These are phyloP conservation scores for Coemansia furcata DNA, from an alignment of 192 early-diverging fungal genomes.

Conservation along the genomic window DNA sequence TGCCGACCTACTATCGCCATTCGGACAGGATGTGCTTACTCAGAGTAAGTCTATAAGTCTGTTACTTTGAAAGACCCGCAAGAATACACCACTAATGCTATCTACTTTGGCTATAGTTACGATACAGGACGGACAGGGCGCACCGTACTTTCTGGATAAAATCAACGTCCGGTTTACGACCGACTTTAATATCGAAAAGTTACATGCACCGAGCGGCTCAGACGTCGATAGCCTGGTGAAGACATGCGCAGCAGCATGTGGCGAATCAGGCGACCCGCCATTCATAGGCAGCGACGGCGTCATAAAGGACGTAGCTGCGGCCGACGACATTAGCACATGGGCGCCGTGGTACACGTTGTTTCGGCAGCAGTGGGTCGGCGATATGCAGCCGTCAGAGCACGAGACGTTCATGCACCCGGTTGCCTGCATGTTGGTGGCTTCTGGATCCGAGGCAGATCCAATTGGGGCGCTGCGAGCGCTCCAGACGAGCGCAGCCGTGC, in stretches of 20 bases:
- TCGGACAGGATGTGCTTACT: constrained; percentile 49
- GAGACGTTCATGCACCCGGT: constrained; percentile 95
- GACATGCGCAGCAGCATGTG: not conserved
- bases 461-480: constrained; percentile 64
- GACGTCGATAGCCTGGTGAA: constrained; percentile 32
- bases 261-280: not conserved
- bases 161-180: constrained; percentile 39
- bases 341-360: constrained; percentile 87
- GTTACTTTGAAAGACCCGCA: not conserved
- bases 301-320: constrained; percentile 5
- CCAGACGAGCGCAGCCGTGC: constrained; percentile 53
- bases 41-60: constrained; percentile 30
- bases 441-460: constrained; percentile 72
- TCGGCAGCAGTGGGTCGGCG: constrained; percentile 53
- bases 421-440: constrained; percentile 70
- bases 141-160: constrained; percentile 51
- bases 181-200: constrained; percentile 33
- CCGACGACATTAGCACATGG: constrained; percentile 32
- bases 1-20: constrained; percentile 50
- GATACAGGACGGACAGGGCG: constrained; percentile 52
- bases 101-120: constrained; percentile 25
- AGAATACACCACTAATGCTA: not conserved
- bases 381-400: constrained; percentile 77
- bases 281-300: constrained; percentile 22
- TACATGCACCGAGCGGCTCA: constrained; percentile 1